phyloP scores from a whole-genome alignment of 2,329 filamentous ascomycete species.

The Dothideomycetes sp. region DNA sequence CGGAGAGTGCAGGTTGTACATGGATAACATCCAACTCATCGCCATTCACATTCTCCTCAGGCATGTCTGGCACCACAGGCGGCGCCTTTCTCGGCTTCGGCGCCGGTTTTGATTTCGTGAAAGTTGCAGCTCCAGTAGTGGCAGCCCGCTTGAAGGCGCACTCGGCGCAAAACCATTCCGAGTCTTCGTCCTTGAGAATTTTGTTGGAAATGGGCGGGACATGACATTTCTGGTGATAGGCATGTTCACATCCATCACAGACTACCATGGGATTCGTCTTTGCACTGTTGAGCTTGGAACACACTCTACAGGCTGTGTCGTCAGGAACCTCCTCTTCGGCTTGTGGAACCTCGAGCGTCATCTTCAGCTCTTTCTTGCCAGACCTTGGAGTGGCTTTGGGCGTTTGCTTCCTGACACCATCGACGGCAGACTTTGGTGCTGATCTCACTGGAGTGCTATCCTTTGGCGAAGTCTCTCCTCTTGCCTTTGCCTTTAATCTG shows the following conservation, averaged over 20 bases:
- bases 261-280: not conserved
- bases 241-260: not conserved
- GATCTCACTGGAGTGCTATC: not conserved
- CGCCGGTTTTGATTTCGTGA: no score
- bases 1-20: not conserved
- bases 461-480: not conserved
- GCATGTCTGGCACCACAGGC: no score
- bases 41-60: no score
- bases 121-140: not conserved
- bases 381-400: not conserved
- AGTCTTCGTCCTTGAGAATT: not conserved
- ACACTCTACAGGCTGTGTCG: not conserved
- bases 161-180: not conserved
- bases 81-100: not conserved
- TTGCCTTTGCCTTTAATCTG: not conserved
- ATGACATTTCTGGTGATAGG: not conserved
- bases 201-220: not conserved
- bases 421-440: not conserved
- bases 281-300: not conserved
- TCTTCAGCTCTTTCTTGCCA: not conserved
- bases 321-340: not conserved
- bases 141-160: not conserved
- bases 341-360: not conserved
- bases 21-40: no score
- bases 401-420: not conserved